Base-by-base conservation (phyloP, 495 filamentous ascomycete species). In the Neurospora sp. region DNA sequence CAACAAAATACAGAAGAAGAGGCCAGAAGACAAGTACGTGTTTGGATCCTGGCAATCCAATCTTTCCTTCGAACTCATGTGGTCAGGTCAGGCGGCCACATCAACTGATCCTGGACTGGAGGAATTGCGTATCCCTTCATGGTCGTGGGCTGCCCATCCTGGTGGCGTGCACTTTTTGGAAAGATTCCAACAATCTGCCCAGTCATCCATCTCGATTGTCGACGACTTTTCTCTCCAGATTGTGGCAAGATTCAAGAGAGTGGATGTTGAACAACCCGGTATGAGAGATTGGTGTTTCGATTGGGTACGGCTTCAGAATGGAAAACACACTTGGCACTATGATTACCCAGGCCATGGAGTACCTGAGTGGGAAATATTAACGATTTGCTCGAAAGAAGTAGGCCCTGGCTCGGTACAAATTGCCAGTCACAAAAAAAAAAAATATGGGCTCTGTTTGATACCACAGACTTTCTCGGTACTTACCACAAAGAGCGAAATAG, bases 351-450 rank as follows among this genome's bases (percentile, higher is more conserved):
- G n/a, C n/a, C n/a, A n/a, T n/a, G n/a, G n/a, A n/a, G n/a, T n/a
- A n/a, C n/a, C n/a, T n/a, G n/a, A n/a, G n/a, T n/a, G n/a, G n/a
- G n/a, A n/a, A n/a, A n/a, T n/a, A n/a, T n/a, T n/a, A n/a, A n/a
- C n/a, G n/a, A n/a, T n/a, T 44, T 8, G 6, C 1, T 1, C 41
- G 3, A 0, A n/a, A n/a, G 42, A 44, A 0, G 1, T 18, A 3
- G 42, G 18, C 42, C 42, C 0, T 44, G 2, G 6, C 3, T 53
- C 8, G 45, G n/a, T 12, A 8, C 45, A 53, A 10, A 12, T 53
- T 1, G 20, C 18, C 1, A 0, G 12, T 22, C 45, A 0, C 1
- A n/a, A n/a, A 3, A 4, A 47, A 0, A 1, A 0, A 3, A 5
- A 0, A 10, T 53, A 10, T 2, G 0, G 9, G 3, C 12, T 0